These are phyloP conservation scores for Solanum lycopersicoides DNA, from an alignment of 257 asterid species.

Conservation along the genomic window DNA sequence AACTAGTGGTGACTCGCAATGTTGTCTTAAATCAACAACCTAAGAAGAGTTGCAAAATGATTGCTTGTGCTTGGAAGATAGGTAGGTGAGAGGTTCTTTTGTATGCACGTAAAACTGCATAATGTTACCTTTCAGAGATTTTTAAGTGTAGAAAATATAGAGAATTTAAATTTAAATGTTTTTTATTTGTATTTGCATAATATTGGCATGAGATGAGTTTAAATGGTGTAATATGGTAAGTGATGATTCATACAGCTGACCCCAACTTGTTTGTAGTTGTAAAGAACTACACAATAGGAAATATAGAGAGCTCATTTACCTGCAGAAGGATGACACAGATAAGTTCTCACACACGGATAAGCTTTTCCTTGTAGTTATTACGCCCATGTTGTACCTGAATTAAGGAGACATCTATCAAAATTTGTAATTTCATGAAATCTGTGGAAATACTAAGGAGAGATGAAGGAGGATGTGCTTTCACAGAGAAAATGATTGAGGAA, in stretches of 20 bases:
- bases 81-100: background rate
- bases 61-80: background rate
- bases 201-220: background rate
- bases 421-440: background rate
- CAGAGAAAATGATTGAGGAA: background rate
- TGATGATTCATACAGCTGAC: background rate
- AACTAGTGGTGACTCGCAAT: background rate
- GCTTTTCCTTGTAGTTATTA: slow-evolving; percentile 79
- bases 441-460: background rate
- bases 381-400: slow-evolving; percentile 86
- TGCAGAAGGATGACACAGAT: slow-evolving; percentile 80
- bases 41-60: background rate
- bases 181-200: background rate
- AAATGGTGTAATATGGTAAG: background rate
- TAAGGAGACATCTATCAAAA: background rate
- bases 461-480: background rate
- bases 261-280: background rate
- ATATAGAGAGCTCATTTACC: slow-evolving; percentile 33
- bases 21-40: background rate
- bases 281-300: background rate
- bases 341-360: slow-evolving; percentile 70
- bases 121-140: background rate
- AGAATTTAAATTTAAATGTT: background rate
- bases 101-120: background rate
- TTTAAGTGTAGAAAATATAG: background rate